Percentiles rank a stretch among this genome's conserved stretches.
These are phyloP conservation scores for Stenocarpella maydis DNA, from an alignment of 2,329 filamentous ascomycete genomes.

Conservation along the genomic window DNA sequence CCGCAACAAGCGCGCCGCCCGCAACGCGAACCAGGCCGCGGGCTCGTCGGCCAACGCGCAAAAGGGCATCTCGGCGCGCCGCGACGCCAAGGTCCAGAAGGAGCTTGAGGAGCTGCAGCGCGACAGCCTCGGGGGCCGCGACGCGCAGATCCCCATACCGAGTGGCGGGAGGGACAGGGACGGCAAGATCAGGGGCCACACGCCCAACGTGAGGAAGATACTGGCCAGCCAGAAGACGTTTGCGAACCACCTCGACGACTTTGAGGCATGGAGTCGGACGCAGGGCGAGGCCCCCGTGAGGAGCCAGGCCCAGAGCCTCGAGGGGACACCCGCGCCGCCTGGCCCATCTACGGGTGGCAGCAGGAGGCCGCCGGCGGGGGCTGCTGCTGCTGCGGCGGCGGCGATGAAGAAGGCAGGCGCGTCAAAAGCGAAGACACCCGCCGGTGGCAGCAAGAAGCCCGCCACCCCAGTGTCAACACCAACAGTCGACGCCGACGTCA, in stretches of 20 bases:
- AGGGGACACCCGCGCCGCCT: slow-evolving; percentile 33
- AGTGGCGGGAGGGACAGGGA: slow-evolving; percentile 52
- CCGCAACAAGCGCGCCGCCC: slow-evolving; percentile 76
- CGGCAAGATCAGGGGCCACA: slow-evolving; percentile 60
- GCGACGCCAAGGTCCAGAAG: slow-evolving; percentile 81
- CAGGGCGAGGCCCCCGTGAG: slow-evolving; percentile 47
- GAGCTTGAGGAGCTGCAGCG: slow-evolving; percentile 84
- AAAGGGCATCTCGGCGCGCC: slow-evolving; percentile 79
- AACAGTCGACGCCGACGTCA: slow-evolving; percentile 43
- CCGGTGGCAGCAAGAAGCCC: slow-evolving; percentile 26
- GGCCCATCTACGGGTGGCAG: neutral
- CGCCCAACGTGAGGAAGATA: slow-evolving; percentile 77
- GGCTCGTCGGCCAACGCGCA: slow-evolving; percentile 59
- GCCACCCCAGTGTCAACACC: slow-evolving; percentile 22
- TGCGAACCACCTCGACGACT: slow-evolving; percentile 83
- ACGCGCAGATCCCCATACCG: slow-evolving; percentile 75
- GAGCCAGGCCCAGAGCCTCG: slow-evolving; percentile 41
- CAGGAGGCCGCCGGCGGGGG: neutral
- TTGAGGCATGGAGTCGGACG: slow-evolving; percentile 63
- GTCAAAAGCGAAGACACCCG: slow-evolving; percentile 20
- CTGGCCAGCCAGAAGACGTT: slow-evolving; percentile 84
- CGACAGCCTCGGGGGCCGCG: slow-evolving; percentile 71
- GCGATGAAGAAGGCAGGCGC: slow-evolving; percentile 33
- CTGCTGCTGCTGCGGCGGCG: neutral
- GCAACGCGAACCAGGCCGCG: slow-evolving; percentile 60